Conservation (phyloP, 257 asterid genomes). For the Handroanthus guayacan region DNA sequence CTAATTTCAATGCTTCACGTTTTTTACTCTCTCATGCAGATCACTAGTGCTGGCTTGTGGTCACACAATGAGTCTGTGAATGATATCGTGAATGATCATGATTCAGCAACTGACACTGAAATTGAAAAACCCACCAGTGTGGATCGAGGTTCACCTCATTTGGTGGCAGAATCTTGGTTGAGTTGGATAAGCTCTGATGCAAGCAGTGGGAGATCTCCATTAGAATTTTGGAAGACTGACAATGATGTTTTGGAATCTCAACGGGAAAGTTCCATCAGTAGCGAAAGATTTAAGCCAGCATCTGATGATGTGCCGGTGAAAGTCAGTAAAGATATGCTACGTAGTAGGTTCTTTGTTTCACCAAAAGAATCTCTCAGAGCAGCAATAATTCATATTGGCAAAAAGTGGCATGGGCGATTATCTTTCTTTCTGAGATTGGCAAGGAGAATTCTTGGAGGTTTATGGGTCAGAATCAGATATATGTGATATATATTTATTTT, state of each 20-base stretch:
- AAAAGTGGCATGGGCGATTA: constrained; percentile 91
- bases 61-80: constrained; percentile 58
- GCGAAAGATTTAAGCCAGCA: constrained; percentile 50
- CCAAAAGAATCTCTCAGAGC: constrained; percentile 88
- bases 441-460: constrained; percentile 80
- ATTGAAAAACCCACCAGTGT: constrained; percentile 41
- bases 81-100: constrained; percentile 39
- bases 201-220: constrained; percentile 49
- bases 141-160: constrained; percentile 53
- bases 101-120: constrained; percentile 39
- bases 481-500: constrained; percentile 1
- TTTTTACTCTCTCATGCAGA: constrained; percentile 56
- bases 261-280: constrained; percentile 49
- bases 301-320: constrained; percentile 54
- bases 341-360: constrained; percentile 62
- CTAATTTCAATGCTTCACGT: constrained; percentile 17
- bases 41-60: constrained; percentile 88
- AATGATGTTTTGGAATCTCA: constrained; percentile 61
- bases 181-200: constrained; percentile 71
- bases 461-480: constrained; percentile 74
- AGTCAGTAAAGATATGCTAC: constrained; percentile 62
- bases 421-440: constrained; percentile 73
- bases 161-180: constrained; percentile 60
- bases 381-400: constrained; percentile 68
- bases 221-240: constrained; percentile 56